Evolutionary conservation across 148 eudicot genomes (phyloP).

Genomic region (Camellia sinensis): DNA sequence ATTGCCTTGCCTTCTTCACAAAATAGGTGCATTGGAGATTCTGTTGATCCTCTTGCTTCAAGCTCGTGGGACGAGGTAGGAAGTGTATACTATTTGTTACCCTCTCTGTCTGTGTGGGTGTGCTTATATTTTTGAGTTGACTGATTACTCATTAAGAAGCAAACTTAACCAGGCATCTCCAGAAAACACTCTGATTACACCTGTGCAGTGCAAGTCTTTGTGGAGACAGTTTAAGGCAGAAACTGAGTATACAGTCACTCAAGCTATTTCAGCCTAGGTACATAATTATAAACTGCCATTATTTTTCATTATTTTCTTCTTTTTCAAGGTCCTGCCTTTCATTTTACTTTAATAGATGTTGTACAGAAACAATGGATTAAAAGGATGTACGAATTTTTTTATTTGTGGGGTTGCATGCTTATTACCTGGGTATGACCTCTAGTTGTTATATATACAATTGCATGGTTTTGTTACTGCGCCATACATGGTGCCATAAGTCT

Average conservation of each 20-base stretch:
- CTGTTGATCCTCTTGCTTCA: constrained; percentile 35
- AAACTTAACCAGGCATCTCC: constrained; percentile 25
- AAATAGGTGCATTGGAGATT: constrained; percentile 16
- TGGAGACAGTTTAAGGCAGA: constrained; percentile 46
- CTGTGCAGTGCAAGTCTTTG: constrained; percentile 42
- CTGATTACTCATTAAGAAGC: neutral
- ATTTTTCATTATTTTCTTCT: neutral
- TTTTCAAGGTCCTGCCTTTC: neutral
- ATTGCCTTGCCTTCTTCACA: constrained; percentile 8
- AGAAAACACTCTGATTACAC: constrained; percentile 31
- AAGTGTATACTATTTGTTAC: neutral
- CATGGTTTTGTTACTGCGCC: too few relatives aligned
- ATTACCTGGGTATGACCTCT: too few relatives aligned
- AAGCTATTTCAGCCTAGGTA: constrained; percentile 48
- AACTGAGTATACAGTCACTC: constrained; percentile 38
- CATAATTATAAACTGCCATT: neutral
- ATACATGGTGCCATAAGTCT: too few relatives aligned
- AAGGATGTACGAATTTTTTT: neutral
- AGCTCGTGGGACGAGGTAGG: constrained; percentile 40
- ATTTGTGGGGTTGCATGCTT: too few relatives aligned
- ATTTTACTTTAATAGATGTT: neutral
- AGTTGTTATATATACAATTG: too few relatives aligned
- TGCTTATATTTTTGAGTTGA: neutral
- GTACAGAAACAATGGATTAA: neutral
- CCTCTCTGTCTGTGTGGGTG: neutral